phyloP scores from a whole-genome alignment of 768 basidiomycete genomes.

The Asterophora parasitica region DNA sequence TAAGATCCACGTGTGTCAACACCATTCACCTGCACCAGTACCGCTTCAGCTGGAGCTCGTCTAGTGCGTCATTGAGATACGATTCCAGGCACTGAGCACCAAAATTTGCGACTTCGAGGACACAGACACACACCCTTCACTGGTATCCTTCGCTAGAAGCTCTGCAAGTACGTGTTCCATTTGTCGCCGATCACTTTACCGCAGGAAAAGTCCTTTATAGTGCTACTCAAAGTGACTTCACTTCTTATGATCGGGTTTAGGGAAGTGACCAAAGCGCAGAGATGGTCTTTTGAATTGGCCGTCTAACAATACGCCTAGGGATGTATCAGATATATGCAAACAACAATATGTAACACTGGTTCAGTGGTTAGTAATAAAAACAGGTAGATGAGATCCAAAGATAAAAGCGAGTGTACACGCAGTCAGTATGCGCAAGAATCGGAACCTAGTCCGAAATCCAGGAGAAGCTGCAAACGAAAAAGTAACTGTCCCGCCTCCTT shows the following conservation, averaged over 20 bases:
- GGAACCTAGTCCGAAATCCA: neutral
- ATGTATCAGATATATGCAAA: conserved; percentile 1
- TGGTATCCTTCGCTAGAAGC: conserved; percentile 72
- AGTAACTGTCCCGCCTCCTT: neutral
- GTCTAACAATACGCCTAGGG: no score
- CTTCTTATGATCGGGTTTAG: no score
- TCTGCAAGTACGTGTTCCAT: conserved; percentile 87
- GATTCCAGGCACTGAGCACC: neutral
- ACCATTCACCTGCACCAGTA: conserved; percentile 99
- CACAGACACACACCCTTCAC: conserved; percentile 70
- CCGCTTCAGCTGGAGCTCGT: conserved; percentile 82
- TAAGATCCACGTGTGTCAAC: conserved; percentile 93
- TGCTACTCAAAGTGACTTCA: no score
- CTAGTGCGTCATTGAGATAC: conserved; percentile 74
- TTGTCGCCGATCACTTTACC: conserved; percentile 98
- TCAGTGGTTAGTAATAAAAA: conserved; percentile 6
- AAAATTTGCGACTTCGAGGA: neutral
- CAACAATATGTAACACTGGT: neutral
- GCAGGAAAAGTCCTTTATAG: conserved; percentile 61
- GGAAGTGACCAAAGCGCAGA: no score
- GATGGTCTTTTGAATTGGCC: no score
- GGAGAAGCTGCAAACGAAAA: neutral
- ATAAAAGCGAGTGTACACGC: conserved; percentile 4
- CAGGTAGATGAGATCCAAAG: conserved; percentile 3
- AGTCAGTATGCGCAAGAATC: neutral